phyloP scores from a whole-genome alignment of 2,329 filamentous ascomycete genomes.

The Elsinoe perseae region DNA sequence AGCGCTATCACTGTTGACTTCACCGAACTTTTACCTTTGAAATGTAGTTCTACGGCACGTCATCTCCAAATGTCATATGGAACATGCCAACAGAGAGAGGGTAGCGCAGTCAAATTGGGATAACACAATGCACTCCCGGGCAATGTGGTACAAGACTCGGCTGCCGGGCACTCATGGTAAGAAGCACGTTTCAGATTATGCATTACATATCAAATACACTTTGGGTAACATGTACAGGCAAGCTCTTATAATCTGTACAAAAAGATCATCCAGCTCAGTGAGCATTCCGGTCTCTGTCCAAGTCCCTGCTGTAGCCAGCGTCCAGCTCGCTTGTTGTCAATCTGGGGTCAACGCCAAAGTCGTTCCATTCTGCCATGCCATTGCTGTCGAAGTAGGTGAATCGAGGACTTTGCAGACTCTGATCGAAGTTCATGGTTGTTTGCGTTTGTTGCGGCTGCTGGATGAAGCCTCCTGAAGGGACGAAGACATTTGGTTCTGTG shows the following conservation, averaged over 20 bases:
- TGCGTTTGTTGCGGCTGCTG: constrained; percentile 27
- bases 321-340: constrained; percentile 4
- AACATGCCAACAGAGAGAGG: no score
- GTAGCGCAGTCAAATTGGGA: no score
- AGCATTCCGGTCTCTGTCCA: constrained; percentile 7
- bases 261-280: not conserved
- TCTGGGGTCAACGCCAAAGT: constrained; percentile 1
- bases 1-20: not conserved
- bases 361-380: not conserved
- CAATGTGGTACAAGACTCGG: not conserved
- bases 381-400: not conserved
- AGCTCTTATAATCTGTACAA: not conserved
- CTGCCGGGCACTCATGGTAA: not conserved
- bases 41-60: no score
- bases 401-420: constrained; percentile 4
- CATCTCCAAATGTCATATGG: no score
- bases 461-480: constrained; percentile 17
- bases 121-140: not conserved
- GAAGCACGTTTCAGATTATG: constrained; percentile 8
- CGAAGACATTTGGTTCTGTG: not conserved
- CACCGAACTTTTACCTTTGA: not conserved
- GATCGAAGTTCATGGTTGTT: constrained; percentile 12
- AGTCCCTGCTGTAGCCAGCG: constrained; percentile 6
- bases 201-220: not conserved
- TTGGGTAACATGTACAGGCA: not conserved